Conservation (phyloP, 768 basidiomycete genomes). For the Xerocomus spinulosus region DNA sequence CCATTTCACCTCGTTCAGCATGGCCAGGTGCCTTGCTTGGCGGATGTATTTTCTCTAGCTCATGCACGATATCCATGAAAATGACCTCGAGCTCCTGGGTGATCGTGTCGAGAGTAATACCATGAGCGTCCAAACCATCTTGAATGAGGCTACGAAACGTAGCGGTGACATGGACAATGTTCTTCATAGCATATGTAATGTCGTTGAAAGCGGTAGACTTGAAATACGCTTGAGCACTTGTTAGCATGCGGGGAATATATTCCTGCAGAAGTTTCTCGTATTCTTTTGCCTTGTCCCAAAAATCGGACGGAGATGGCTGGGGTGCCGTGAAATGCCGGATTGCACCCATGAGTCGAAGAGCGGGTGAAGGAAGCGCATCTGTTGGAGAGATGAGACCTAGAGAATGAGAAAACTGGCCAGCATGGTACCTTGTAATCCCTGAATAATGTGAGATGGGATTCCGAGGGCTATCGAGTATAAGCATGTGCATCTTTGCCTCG, state of each 20-base stretch:
- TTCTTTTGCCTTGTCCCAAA: constrained; percentile 10
- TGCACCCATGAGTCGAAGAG: background rate
- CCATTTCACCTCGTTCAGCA: constrained; percentile 1
- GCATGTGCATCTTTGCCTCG: background rate
- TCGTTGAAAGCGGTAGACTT: constrained; percentile 7
- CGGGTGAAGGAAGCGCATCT: constrained; percentile 1
- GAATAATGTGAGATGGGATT: background rate
- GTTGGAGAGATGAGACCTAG: background rate
- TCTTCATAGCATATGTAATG: background rate
- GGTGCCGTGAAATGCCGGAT: background rate
- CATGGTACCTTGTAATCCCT: constrained; percentile 1
- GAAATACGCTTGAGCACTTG: background rate
- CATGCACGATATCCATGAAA: constrained; percentile 1
- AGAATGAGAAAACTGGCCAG: background rate
- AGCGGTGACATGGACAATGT: constrained; percentile 11
- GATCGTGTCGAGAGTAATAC: constrained; percentile 6
- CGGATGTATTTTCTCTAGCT: constrained; percentile 2
- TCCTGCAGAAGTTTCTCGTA: background rate
- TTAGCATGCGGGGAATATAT: constrained; percentile 6
- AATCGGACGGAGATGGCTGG: background rate
- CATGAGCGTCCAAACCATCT: constrained; percentile 2
- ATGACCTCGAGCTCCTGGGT: constrained; percentile 10
- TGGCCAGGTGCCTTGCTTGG: constrained; percentile 3
- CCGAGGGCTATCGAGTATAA: background rate
- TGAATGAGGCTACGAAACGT: constrained; percentile 10